Evolutionary conservation across 306 rosid species (phyloP).

Genomic region (Luffa aegyptiaca): DNA sequence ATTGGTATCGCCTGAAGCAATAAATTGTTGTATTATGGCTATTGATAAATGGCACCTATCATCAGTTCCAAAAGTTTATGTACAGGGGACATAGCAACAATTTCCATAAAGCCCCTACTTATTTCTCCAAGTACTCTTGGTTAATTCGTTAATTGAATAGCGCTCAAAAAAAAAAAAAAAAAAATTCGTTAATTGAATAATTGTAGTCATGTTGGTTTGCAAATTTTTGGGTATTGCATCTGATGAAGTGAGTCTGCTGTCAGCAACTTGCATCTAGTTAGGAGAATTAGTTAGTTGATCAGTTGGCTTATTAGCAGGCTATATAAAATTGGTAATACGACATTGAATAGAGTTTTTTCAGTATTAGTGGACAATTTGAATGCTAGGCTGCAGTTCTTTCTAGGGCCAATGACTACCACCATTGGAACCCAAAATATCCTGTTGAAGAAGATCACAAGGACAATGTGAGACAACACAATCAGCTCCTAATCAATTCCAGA

Average conservation of each 20-base stretch:
- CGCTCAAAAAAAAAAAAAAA: no score
- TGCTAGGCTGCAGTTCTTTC: background rate
- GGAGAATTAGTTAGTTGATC: background rate
- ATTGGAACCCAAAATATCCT: no score
- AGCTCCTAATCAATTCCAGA: background rate
- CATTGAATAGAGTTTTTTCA: background rate
- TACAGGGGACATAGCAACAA: background rate
- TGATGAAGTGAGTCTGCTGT: background rate
- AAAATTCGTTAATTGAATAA: background rate
- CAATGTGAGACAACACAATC: background rate
- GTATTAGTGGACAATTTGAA: background rate
- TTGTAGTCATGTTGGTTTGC: background rate
- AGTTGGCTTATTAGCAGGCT: background rate
- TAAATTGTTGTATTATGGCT: background rate
- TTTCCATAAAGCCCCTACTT: background rate
- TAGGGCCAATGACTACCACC: background rate
- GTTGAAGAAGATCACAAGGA: no score
- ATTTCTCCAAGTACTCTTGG: background rate
- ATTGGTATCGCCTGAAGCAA: background rate
- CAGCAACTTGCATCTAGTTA: background rate
- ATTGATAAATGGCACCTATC: background rate
- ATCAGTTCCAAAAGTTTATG: background rate
- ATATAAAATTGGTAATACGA: background rate
- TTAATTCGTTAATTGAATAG: background rate
- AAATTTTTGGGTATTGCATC: background rate